Evolutionary conservation across 78 protist genomes (phyloP).

Genomic region (Neovahlkampfia damariscottae): DNA sequence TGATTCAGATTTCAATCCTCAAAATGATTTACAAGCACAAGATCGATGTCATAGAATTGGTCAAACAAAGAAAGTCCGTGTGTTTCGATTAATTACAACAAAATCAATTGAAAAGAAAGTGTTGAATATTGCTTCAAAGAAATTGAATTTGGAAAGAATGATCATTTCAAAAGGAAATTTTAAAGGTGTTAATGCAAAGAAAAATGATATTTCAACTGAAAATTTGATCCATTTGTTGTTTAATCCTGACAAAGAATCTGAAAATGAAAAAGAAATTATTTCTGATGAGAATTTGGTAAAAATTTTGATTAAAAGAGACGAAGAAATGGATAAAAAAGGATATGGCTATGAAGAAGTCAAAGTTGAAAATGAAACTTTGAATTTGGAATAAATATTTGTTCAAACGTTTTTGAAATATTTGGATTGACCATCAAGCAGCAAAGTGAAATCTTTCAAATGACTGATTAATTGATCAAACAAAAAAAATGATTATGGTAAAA

Average conservation of each 20-base stretch:
- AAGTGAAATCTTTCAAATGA: no score
- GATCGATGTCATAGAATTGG: conserved; percentile 94
- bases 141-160: conserved; percentile 61
- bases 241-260: background rate
- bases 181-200: background rate
- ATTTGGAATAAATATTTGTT: no score
- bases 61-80: conserved; percentile 78
- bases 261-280: background rate
- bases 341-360: no score
- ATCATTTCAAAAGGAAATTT: background rate
- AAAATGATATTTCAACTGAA: background rate
- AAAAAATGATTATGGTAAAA: no score
- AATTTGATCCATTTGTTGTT: background rate
- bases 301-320: background rate
- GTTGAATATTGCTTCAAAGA: conserved; percentile 66
- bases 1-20: conserved; percentile 81
- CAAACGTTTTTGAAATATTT: no score
- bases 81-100: conserved; percentile 72
- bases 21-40: conserved; percentile 70
- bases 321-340: no score
- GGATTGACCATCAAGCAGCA: no score
- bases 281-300: background rate
- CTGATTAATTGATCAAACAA: no score
- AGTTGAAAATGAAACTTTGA: no score
- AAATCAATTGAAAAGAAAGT: conserved; percentile 69